phyloP scores from a whole-genome alignment of 768 basidiomycete species.

The Steccherinum ochraceum region DNA sequence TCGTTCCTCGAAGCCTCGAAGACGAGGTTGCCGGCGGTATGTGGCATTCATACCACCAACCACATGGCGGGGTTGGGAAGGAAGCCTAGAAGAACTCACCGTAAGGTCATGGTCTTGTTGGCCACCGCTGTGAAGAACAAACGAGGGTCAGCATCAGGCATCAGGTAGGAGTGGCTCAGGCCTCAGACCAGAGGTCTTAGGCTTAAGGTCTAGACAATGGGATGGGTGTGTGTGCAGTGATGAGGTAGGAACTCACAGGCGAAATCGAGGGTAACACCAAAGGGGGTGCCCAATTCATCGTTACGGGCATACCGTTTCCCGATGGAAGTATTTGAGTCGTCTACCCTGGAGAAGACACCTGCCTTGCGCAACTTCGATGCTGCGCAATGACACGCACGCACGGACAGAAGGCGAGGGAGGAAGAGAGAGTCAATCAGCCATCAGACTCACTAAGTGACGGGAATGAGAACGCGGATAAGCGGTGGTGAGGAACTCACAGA shows the following conservation, averaged over 20 bases:
- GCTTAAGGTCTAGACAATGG: neutral
- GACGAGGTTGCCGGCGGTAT: conserved; percentile 10
- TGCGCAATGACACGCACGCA: too few species aligned
- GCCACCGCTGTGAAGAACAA: conserved; percentile 55
- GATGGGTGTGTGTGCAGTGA: too few species aligned
- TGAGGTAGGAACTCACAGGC: conserved; percentile 51
- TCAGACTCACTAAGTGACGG: conserved; percentile 5
- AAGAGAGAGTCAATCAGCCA: neutral
- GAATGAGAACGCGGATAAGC: conserved; percentile 4
- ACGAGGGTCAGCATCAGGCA: conserved; percentile 3
- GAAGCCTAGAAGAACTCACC: conserved; percentile 47
- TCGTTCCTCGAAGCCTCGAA: too few species aligned
- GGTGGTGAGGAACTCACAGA: conserved; percentile 60
- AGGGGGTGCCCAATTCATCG: conserved; percentile 97
- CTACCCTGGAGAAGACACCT: conserved; percentile 89
- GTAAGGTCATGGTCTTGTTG: conserved; percentile 90
- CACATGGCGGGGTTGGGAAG: neutral
- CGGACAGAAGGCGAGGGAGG: neutral
- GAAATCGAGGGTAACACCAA: conserved; percentile 94
- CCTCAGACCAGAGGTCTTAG: conserved; percentile 35
- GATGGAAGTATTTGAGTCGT: conserved; percentile 92
- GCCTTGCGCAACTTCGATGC: conserved; percentile 82
- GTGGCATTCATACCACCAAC: neutral
- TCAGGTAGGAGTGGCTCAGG: conserved; percentile 11
- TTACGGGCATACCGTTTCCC: conserved; percentile 97